Evolutionary conservation across 169 alveolate species (phyloP).

Genomic region (Nephromyces sp.): DNA sequence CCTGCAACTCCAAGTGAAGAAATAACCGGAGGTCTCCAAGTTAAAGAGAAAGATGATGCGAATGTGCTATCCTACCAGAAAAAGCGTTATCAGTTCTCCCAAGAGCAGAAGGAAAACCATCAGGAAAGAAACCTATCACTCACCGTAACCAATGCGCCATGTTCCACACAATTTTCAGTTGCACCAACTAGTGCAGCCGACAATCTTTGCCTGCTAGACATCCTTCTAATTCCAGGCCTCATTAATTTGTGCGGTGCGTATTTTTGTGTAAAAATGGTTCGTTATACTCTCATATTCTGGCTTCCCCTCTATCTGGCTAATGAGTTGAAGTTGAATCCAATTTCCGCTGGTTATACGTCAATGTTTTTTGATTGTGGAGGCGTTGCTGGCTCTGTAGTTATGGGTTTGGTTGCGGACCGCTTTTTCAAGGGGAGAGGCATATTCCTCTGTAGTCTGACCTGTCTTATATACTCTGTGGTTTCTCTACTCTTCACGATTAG

Average conservation of each 20-base stretch:
- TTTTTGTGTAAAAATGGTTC: constrained; percentile 42
- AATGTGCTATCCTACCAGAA: too few species aligned
- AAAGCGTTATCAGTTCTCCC: too few species aligned
- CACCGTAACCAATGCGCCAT: too few species aligned
- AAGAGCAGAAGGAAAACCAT: too few species aligned
- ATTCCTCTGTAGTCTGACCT: not conserved
- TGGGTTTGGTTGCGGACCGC: constrained; percentile 14
- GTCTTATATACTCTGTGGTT: not conserved
- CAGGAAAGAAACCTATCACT: too few species aligned
- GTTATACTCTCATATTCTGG: constrained; percentile 48
- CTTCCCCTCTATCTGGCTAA: constrained; percentile 41
- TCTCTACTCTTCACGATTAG: not conserved
- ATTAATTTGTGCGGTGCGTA: constrained; percentile 28
- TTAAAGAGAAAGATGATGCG: too few species aligned
- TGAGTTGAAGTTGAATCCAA: constrained; percentile 21
- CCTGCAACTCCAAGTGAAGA: too few species aligned
- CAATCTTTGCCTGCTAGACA: too few species aligned
- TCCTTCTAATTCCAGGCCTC: too few species aligned
- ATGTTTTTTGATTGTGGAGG: constrained; percentile 48
- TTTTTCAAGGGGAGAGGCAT: not conserved
- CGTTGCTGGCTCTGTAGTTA: constrained; percentile 37
- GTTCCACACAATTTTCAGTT: too few species aligned
- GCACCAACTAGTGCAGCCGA: too few species aligned
- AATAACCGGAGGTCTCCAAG: too few species aligned
- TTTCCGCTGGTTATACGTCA: constrained; percentile 13